These are phyloP conservation scores for Circinella umbellata DNA, from an alignment of 371 early-diverging fungal genomes.

Conservation along the genomic window DNA sequence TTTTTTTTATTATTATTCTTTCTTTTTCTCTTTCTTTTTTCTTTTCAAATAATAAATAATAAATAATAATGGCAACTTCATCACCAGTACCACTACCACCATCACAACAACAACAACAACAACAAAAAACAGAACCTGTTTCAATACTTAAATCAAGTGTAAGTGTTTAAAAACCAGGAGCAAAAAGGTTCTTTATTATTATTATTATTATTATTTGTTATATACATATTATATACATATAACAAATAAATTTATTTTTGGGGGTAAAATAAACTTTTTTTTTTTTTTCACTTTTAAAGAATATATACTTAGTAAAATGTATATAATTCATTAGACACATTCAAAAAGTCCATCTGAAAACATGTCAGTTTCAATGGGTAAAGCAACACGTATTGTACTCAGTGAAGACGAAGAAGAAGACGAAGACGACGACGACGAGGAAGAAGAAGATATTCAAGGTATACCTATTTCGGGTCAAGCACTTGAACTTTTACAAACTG, in stretches of 20 bases:
- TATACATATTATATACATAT: not conserved
- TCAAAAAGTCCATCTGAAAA: constrained; percentile 11
- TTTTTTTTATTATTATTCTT: too few species aligned
- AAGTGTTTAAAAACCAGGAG: constrained; percentile 11
- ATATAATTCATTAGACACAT: not conserved
- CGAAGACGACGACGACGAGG: constrained; percentile 51
- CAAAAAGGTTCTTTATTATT: not conserved
- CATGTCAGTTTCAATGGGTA: constrained; percentile 16
- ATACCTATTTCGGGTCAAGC: constrained; percentile 55
- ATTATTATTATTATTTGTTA: not conserved
- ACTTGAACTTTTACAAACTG: constrained; percentile 61
- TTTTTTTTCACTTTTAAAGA: too few species aligned
- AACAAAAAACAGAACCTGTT: constrained; percentile 25
- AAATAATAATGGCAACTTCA: too few species aligned
- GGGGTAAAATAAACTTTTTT: not conserved
- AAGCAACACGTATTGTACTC: constrained; percentile 34
- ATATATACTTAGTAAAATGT: not conserved
- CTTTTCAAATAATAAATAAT: too few species aligned
- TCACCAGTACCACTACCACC: too few species aligned
- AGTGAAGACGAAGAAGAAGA: constrained; percentile 56
- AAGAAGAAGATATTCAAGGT: constrained; percentile 55
- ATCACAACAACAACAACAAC: constrained; percentile 1
- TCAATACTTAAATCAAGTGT: constrained; percentile 25
- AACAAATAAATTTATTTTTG: not conserved
- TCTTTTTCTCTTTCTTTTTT: too few species aligned